Conservation (phyloP, 768 basidiomycete species). For the Termitomyces sp. region DNA sequence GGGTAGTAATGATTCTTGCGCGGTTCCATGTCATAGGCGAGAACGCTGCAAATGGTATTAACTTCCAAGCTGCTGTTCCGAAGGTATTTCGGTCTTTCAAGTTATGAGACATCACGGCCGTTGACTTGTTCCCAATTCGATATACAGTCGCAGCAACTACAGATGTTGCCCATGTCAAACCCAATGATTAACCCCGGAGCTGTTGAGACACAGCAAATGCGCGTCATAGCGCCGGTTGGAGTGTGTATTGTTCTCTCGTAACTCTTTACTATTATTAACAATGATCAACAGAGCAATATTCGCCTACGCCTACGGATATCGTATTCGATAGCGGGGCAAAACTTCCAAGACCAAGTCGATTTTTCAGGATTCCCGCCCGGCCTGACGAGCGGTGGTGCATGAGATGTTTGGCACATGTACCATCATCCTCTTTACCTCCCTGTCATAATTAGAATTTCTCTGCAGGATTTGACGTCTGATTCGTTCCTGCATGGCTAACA, state of each 20-base stretch:
- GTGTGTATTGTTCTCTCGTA: slow-evolving; percentile 42
- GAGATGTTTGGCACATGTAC: not conserved
- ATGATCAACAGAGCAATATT: slow-evolving; percentile 59
- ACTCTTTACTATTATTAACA: slow-evolving; percentile 5
- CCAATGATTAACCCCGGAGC: slow-evolving; percentile 70
- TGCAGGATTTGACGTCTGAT: slow-evolving; percentile 3
- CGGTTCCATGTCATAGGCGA: slow-evolving; percentile 70
- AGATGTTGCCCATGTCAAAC: slow-evolving; percentile 97
- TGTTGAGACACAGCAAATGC: slow-evolving; percentile 93
- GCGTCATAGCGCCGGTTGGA: slow-evolving; percentile 81
- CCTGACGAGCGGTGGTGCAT: slow-evolving; percentile 4
- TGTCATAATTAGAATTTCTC: not conserved
- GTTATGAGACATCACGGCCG: not conserved
- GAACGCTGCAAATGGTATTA: slow-evolving; percentile 54
- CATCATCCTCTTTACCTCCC: not conserved
- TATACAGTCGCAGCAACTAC: slow-evolving; percentile 85
- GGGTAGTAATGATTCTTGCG: slow-evolving; percentile 85
- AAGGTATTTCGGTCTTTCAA: slow-evolving; percentile 47
- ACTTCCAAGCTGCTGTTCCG: slow-evolving; percentile 97
- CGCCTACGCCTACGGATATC: slow-evolving; percentile 83
- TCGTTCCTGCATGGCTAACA: not conserved
- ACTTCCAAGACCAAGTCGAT: slow-evolving; percentile 88
- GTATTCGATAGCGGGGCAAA: slow-evolving; percentile 63
- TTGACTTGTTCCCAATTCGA: not conserved
- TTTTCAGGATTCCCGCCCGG: slow-evolving; percentile 32